phyloP scores from a whole-genome alignment of 257 asterid species.

The Thymus quinquecostatus region DNA sequence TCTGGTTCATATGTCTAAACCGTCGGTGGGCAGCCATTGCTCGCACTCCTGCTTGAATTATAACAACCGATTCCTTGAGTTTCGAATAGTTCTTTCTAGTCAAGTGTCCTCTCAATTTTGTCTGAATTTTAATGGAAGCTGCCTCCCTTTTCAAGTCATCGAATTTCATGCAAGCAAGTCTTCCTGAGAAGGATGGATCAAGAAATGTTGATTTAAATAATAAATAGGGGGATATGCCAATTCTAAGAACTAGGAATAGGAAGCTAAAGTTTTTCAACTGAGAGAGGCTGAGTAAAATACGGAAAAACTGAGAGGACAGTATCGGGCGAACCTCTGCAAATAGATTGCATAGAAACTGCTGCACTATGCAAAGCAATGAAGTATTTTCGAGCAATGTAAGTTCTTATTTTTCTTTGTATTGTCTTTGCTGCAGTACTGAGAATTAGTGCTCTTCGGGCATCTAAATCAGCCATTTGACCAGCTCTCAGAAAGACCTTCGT shows the following conservation, averaged over 20 bases:
- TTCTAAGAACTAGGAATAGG: conserved; percentile 4
- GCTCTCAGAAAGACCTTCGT: conserved; percentile 92
- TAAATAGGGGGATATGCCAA: background rate
- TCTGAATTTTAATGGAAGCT: conserved; percentile 84
- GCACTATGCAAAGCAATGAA: conserved; percentile 76
- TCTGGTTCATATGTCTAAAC: conserved; percentile 66
- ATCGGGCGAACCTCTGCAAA: conserved; percentile 72
- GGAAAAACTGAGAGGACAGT: conserved; percentile 4
- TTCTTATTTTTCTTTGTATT: conserved; percentile 79
- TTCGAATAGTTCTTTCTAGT: conserved; percentile 60
- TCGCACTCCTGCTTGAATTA: conserved; percentile 80
- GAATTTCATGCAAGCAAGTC: conserved; percentile 67
- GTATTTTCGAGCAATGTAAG: conserved; percentile 72
- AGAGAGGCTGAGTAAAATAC: background rate
- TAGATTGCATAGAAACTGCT: conserved; percentile 73
- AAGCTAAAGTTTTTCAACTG: conserved; percentile 13
- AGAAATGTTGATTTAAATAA: background rate
- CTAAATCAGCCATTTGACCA: conserved; percentile 97
- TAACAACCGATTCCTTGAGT: conserved; percentile 57
- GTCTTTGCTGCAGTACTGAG: conserved; percentile 80
- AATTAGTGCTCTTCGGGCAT: conserved; percentile 84
- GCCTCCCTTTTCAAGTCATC: conserved; percentile 67
- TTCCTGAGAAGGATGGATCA: conserved; percentile 52
- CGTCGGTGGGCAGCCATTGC: conserved; percentile 74
- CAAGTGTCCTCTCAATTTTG: conserved; percentile 69